Evolutionary conservation across 352 stramenopile species (phyloP).

Genomic region (Globisporangium carolinianum): DNA sequence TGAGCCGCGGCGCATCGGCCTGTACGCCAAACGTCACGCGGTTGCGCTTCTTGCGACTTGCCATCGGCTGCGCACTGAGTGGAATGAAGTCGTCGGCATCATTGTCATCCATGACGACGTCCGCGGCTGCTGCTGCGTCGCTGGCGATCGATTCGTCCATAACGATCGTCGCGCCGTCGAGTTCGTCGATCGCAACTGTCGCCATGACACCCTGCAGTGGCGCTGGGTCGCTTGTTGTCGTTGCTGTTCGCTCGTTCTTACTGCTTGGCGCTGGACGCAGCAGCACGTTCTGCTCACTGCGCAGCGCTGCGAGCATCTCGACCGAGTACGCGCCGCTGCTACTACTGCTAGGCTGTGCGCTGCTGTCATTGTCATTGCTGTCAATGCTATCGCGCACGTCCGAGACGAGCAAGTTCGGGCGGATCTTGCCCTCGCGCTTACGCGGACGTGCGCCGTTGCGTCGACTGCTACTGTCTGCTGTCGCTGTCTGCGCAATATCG

Average conservation of each 20-base stretch:
- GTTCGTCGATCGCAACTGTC: slow-evolving; percentile 17
- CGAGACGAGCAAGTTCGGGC: slow-evolving; percentile 42
- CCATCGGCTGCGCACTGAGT: slow-evolving; percentile 35
- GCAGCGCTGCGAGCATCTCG: slow-evolving; percentile 49
- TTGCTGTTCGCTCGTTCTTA: not conserved
- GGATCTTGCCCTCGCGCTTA: slow-evolving; percentile 30
- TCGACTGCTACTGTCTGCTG: slow-evolving; percentile 11
- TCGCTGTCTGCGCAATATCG: slow-evolving; percentile 5
- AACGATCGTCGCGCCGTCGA: slow-evolving; percentile 24
- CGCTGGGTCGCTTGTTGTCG: not conserved
- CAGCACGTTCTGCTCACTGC: slow-evolving; percentile 65
- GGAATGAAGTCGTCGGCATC: slow-evolving; percentile 62
- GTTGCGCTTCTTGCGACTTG: slow-evolving; percentile 33
- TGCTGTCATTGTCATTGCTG: slow-evolving; percentile 1
- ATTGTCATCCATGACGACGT: slow-evolving; percentile 2
- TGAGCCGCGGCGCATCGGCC: slow-evolving; percentile 12
- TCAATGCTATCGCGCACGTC: slow-evolving; percentile 12
- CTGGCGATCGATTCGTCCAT: slow-evolving; percentile 2
- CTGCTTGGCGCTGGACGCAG: slow-evolving; percentile 2
- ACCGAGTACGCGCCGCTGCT: slow-evolving; percentile 28
- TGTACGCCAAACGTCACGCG: slow-evolving; percentile 63
- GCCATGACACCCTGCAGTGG: not conserved
- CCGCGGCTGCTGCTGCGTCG: not conserved
- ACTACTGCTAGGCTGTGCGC: not conserved
- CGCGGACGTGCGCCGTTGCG: not conserved